Conservation (phyloP, 495 filamentous ascomycete species). For the Patellaria atrata region DNA sequence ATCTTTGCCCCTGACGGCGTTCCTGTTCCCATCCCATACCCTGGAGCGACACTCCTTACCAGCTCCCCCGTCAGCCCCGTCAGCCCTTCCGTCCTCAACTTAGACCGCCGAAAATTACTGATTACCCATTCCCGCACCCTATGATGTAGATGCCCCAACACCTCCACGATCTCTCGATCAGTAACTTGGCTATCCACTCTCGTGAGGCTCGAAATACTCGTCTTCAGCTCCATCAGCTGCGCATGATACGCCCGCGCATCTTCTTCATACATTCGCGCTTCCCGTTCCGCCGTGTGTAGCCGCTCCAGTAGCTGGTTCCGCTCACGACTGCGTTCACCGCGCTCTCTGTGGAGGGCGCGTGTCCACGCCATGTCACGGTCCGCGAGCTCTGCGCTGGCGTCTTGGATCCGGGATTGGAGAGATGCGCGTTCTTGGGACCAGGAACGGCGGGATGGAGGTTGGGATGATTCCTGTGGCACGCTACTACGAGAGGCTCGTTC, state of each 20-base stretch:
- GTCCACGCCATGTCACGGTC: slow-evolving; percentile 6
- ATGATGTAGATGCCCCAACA: slow-evolving; percentile 19
- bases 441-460: slow-evolving; percentile 3
- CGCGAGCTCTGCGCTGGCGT: slow-evolving; percentile 10
- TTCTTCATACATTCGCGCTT: slow-evolving; percentile 7
- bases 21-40: too few relatives aligned
- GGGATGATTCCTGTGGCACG: too few relatives aligned
- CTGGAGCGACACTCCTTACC: too few relatives aligned
- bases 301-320: slow-evolving; percentile 13
- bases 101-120: slow-evolving; percentile 22
- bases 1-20: too few relatives aligned
- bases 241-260: slow-evolving; percentile 16
- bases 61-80: too few relatives aligned
- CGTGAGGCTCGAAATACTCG: slow-evolving; percentile 22
- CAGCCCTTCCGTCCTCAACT: slow-evolving; percentile 6
- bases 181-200: slow-evolving; percentile 21
- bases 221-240: slow-evolving; percentile 26
- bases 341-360: slow-evolving; percentile 1
- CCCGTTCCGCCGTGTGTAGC: slow-evolving; percentile 15
- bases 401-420: slow-evolving; percentile 11
- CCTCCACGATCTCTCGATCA: slow-evolving; percentile 21
- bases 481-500: slow-evolving; percentile 1
- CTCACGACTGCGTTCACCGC: slow-evolving; percentile 5
- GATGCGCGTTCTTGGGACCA: slow-evolving; percentile 3
- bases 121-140: slow-evolving; percentile 27